Evolutionary conservation across 305 asterid species (phyloP).

Genomic region (Solanum aculeatissimum): DNA sequence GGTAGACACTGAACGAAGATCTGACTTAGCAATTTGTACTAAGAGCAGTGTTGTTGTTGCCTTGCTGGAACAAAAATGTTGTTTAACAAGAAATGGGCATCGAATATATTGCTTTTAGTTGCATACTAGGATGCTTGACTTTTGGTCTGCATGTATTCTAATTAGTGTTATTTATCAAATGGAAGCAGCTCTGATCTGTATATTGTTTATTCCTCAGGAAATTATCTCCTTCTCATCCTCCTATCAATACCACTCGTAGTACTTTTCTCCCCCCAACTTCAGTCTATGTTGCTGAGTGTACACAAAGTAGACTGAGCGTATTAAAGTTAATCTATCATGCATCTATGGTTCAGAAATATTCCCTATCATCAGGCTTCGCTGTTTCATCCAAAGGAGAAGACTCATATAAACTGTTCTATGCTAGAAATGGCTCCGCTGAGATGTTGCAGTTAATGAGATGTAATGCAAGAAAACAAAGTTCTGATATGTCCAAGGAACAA

Average conservation of each 20-base stretch:
- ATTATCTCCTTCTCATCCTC: constrained; percentile 25
- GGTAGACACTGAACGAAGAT: background rate
- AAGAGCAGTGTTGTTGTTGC: background rate
- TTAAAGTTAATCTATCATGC: constrained; percentile 2
- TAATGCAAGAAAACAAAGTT: constrained; percentile 5
- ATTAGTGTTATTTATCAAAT: background rate
- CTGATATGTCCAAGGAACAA: constrained; percentile 12
- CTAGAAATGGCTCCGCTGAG: constrained; percentile 12
- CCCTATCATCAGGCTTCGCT: constrained; percentile 15
- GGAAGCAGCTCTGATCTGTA: background rate
- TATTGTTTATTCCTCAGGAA: constrained; percentile 39
- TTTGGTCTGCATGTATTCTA: background rate
- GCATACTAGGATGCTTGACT: background rate
- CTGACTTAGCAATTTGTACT: background rate
- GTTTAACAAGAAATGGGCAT: background rate
- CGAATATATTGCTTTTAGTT: background rate
- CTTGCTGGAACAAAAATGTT: background rate
- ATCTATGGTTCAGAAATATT: constrained; percentile 18
- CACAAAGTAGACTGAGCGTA: background rate
- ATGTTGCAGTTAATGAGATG: constrained; percentile 14
- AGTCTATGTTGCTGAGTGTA: constrained; percentile 18
- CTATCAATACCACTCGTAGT: constrained; percentile 9
- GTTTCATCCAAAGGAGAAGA: constrained; percentile 17
- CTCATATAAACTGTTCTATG: constrained; percentile 15
- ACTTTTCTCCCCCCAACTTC: constrained; percentile 3